Evolutionary conservation across 2,329 filamentous ascomycete species (phyloP).

Genomic region (Monilinia aucupariae): DNA sequence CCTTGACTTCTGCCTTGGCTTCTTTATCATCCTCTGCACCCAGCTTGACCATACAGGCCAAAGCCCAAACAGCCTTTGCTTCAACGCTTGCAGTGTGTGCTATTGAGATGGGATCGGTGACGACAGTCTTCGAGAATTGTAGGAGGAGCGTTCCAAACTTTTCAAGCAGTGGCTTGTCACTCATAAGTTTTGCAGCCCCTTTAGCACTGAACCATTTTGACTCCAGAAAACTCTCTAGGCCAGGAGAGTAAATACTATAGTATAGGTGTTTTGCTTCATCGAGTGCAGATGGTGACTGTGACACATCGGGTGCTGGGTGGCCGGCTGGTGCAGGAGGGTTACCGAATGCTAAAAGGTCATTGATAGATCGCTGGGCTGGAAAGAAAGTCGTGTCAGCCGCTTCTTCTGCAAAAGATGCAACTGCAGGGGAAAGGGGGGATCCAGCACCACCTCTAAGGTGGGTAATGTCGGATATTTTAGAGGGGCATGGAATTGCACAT

Average conservation of each 20-base stretch:
- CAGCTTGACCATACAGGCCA: constrained; percentile 43
- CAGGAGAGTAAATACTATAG: constrained; percentile 68
- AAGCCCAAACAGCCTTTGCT: constrained; percentile 54
- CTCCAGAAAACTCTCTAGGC: constrained; percentile 72
- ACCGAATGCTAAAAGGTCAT: constrained; percentile 62
- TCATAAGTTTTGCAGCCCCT: constrained; percentile 40
- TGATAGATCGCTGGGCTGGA: constrained; percentile 62
- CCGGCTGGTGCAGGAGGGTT: constrained; percentile 50
- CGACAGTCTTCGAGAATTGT: constrained; percentile 43
- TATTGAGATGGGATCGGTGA: constrained; percentile 49
- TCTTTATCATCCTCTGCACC: constrained; percentile 32
- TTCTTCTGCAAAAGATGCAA: constrained; percentile 32
- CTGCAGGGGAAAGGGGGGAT: constrained; percentile 36
- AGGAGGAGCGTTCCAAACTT: constrained; percentile 62
- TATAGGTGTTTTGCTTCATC: constrained; percentile 69
- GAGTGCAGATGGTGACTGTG: constrained; percentile 43
- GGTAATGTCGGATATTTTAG: constrained; percentile 38
- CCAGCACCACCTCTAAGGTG: constrained; percentile 49
- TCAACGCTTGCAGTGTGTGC: constrained; percentile 51
- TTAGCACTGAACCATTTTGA: constrained; percentile 70
- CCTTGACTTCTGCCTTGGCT: constrained; percentile 33
- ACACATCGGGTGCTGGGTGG: constrained; percentile 44
- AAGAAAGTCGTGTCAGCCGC: constrained; percentile 42
- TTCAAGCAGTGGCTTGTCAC: constrained; percentile 55
- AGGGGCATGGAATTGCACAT: constrained; percentile 36